Conservation (phyloP, 768 basidiomycete species). For the Podaxis sp. region DNA sequence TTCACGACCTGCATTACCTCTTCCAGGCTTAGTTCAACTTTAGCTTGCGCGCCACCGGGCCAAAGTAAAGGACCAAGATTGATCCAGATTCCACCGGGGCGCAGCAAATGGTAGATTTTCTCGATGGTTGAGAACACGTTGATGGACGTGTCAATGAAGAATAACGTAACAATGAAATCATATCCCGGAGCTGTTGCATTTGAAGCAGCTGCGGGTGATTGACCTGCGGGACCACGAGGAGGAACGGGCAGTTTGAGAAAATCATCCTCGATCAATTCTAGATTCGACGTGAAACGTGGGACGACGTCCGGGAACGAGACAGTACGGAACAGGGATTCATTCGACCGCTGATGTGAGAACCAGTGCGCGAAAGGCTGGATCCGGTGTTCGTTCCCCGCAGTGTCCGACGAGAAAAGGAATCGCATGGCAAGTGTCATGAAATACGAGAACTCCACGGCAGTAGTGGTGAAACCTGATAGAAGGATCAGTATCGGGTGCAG, state of each 20-base stretch:
- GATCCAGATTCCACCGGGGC: slow-evolving; percentile 66
- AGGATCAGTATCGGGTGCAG: neutral
- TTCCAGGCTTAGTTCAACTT: slow-evolving; percentile 60
- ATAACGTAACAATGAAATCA: slow-evolving; percentile 62
- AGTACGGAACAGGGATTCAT: slow-evolving; percentile 46
- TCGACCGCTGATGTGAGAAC: slow-evolving; percentile 66
- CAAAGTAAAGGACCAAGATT: slow-evolving; percentile 70
- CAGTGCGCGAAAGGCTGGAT: slow-evolving; percentile 64
- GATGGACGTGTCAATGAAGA: slow-evolving; percentile 64
- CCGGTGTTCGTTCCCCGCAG: slow-evolving; percentile 48
- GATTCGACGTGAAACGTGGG: slow-evolving; percentile 41
- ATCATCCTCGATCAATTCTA: slow-evolving; percentile 54
- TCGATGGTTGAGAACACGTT: slow-evolving; percentile 52
- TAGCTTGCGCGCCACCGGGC: slow-evolving; percentile 53
- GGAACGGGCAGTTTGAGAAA: slow-evolving; percentile 43
- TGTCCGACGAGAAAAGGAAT: slow-evolving; percentile 50
- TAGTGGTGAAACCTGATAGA: slow-evolving; percentile 49
- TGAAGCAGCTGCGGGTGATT: neutral
- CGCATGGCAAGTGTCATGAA: slow-evolving; percentile 65
- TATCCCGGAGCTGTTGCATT: slow-evolving; percentile 32
- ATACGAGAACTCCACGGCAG: slow-evolving; percentile 61
- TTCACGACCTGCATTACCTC: slow-evolving; percentile 53
- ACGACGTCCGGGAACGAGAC: slow-evolving; percentile 61
- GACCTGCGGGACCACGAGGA: slow-evolving; percentile 19
- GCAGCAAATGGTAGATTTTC: slow-evolving; percentile 55